A percentile compares a stretch with the other conserved stretches of the same genome.
These are phyloP conservation scores for Talaromyces piceae DNA, from an alignment of 2,329 filamentous ascomycete species.

Conservation along the genomic window DNA sequence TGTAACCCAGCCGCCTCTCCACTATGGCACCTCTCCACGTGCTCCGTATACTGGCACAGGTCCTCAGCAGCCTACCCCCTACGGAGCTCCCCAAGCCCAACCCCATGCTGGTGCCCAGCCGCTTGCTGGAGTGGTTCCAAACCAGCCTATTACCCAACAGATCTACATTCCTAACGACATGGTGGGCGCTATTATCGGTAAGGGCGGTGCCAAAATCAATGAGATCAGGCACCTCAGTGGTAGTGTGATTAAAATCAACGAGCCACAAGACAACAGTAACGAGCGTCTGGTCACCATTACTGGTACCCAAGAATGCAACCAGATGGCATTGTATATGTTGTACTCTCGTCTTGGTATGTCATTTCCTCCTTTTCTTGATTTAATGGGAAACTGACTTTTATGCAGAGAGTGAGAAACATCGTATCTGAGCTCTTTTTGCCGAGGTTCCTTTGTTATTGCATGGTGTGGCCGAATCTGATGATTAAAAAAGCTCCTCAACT, in stretches of 20 bases:
- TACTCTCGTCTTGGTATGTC: slow-evolving; percentile 86
- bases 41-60: slow-evolving; percentile 70
- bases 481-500: slow-evolving; percentile 13
- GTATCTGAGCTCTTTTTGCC: slow-evolving; percentile 44
- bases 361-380: slow-evolving; percentile 9
- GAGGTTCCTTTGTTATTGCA: slow-evolving; percentile 1
- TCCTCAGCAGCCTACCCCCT: slow-evolving; percentile 67
- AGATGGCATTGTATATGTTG: slow-evolving; percentile 99
- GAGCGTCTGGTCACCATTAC: slow-evolving; percentile 96
- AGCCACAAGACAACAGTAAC: slow-evolving; percentile 98
- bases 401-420: slow-evolving; percentile 69
- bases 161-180: slow-evolving; percentile 99
- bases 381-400: slow-evolving; percentile 9
- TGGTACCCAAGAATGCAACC: slow-evolving; percentile 95
- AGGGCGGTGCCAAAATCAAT: slow-evolving; percentile 98
- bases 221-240: slow-evolving; percentile 95
- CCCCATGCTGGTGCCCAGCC: slow-evolving; percentile 57
- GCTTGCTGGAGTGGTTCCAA: slow-evolving; percentile 66
- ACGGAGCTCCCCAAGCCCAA: slow-evolving; percentile 55
- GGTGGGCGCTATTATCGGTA: slow-evolving; percentile 98
- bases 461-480: slow-evolving; percentile 4
- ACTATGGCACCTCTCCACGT: slow-evolving; percentile 70
- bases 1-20: slow-evolving; percentile 59
- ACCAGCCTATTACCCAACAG: slow-evolving; percentile 87
- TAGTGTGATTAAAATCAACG: slow-evolving; percentile 99